Evolutionary conservation across 2,329 filamentous ascomycete species (phyloP), one percentile per base, ranked within the genome.

Genomic region (Hymenoscyphus albidus): DNA sequence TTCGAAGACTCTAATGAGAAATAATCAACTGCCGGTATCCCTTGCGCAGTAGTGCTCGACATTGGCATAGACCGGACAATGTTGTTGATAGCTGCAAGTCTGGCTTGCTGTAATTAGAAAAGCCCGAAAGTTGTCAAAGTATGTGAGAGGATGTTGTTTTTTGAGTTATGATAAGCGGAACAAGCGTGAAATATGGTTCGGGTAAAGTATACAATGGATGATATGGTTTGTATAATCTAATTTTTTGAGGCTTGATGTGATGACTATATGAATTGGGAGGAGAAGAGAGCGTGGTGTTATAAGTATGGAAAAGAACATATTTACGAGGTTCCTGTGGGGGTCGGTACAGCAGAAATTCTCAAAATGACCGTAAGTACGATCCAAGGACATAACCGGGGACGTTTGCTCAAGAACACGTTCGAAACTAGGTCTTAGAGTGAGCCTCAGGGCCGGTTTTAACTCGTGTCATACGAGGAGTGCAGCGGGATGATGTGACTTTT

Each of bases 401-500:
- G 44, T 12, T 2, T 51, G 18, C n/a, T 18, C 2, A n/a, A 51
- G 44, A 51, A 51, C 10, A 51, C 44, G 18, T 48, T 59, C 42
- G 38, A 59, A 39, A 18, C 6, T 18, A 6, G 44, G 44, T 22
- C 44, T 27, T n/a, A 16, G 32, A 10, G 42, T 44, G 38, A 64
- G 64, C 55, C 66, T 66, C 60, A 64, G 59, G 57, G 59, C 66
- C 68, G 68, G 65, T 68, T 70, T 63, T 61, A 68, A 65, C 65
- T 70, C 70, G 67, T 70, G 55, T 70, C 68, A 61, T 70, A 70
- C 70, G 69, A 71, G 65, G 44, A 63, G 62, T 59, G 65, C 44
- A 54, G 58, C 32, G 18, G 32, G 38, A 70, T 71, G 69, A 66
- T 61, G 65, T 67, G 70, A 71, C 66, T 66, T 63, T 63, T 38